Base-by-base conservation (phyloP, 805 yeast species). In the Nakazawaea ishiwadae region DNA sequence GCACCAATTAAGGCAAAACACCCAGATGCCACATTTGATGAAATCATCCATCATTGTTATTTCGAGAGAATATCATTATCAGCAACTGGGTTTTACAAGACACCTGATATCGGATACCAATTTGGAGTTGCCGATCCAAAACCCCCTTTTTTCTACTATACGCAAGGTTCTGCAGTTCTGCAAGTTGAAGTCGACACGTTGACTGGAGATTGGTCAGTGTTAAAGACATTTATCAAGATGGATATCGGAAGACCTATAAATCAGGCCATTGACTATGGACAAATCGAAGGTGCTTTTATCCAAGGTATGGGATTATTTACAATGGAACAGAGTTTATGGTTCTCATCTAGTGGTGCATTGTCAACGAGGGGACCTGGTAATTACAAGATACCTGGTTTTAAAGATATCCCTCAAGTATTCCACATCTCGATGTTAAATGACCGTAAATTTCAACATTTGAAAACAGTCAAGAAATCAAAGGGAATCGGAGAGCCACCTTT, bases 401-500 rank as follows among this genome's bases (percentile, higher is more conserved):
- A 73, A 21, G 75, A 71, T 46, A 61, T 66, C 24, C 76, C 76
- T 4, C 73, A 69, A 48, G 55, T 52, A 24, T 70, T 69, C 54
- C 64, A 64, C 42, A 70, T 71, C 14, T 53, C 65, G 12, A 58
- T 68, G 54, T 52, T 68, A 31, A 59, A 60, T 32, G 72, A 63
- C 38, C 55, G 69, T 12, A 68, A 62, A 15, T 70, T 66, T 51
- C 52, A 55, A 42, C 73, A 69, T 51, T 53, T 70, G 49, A 66
- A 66, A 48, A 67, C 73, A 3, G 65, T 70, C 37, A 63, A 65
- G 46, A 53, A 66, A 21, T 65, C 71, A 27, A 69, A 69, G 48
- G 76, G 76, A 24, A 65, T 70, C 38, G 76, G 76, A 19, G 76
- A 70, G 53, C 76, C 76, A 6, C 76, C 76, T n/a, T 51, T 70